Conservation (phyloP, 192 early-diverging fungal species). For the Haplosporangium gracile region DNA sequence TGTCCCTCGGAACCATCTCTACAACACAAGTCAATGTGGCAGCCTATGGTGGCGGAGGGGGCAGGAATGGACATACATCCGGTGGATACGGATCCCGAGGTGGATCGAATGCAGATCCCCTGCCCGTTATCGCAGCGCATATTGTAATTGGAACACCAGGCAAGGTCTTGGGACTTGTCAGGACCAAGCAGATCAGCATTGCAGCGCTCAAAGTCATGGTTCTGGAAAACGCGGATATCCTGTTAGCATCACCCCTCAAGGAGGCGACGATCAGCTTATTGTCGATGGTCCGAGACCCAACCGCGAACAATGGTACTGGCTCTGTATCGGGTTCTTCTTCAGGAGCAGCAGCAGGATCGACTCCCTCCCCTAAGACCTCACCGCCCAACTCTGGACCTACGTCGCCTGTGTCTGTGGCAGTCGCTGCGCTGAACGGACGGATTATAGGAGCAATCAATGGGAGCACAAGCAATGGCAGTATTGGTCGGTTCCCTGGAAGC, state of each 20-base stretch:
- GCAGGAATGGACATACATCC: constrained; percentile 1
- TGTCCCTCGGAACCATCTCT: constrained; percentile 48
- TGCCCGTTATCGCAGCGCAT: constrained; percentile 47
- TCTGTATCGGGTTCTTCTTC: not conserved
- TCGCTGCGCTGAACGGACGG: constrained; percentile 45
- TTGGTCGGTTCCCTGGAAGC: constrained; percentile 16
- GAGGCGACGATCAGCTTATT: constrained; percentile 47
- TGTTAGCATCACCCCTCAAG: constrained; percentile 37
- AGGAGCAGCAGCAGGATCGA: not conserved
- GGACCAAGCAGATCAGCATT: constrained; percentile 39
- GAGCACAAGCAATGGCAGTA: not conserved
- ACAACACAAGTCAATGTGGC: constrained; percentile 40
- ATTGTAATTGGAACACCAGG: constrained; percentile 50
- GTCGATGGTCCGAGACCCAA: constrained; percentile 41
- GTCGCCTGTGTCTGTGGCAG: constrained; percentile 49
- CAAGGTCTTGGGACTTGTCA: constrained; percentile 36
- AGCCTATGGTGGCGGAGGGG: not conserved
- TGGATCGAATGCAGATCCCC: not conserved
- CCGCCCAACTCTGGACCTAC: constrained; percentile 50
- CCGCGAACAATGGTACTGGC: not conserved
- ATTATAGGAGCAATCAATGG: constrained; percentile 6
- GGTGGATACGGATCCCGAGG: constrained; percentile 8
- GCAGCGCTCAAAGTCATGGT: constrained; percentile 46
- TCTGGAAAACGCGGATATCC: constrained; percentile 48
- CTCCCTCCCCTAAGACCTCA: constrained; percentile 11